Evolutionary conservation across 2,329 filamentous ascomycete genomes (phyloP), one percentile per base, ranked within the genome.

Genomic region (Conoideocrella luteorostrata): DNA sequence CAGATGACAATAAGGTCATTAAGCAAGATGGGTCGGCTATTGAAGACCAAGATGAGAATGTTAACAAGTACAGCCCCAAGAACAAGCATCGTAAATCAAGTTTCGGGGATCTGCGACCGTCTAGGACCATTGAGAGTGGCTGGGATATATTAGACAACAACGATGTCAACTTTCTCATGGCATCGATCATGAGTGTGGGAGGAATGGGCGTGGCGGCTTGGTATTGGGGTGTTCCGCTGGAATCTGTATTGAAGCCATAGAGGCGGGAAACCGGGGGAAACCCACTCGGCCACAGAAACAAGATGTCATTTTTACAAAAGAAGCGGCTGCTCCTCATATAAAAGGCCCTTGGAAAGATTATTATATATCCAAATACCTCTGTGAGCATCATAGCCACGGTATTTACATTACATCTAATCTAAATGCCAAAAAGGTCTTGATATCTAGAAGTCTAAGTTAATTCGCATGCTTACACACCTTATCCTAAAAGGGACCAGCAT

Each of bases 81-180:
- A 67, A 72, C 52, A 74, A 71, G 60, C 65, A 74, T 45, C 68
- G 74, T 34, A 67, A 64, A 55, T 53, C 72, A 6, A 78, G 70
- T 56, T 75, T 77, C 68, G 66, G 77, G 3, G 68, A 74, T 45
- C 66, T 72, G 44, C 72, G 71, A 54, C 77, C 83, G 47, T 82
- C 81, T 41, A 70, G 84, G 15, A 68, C 80, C 5, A 65, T 83
- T 6, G 80, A 86, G 64, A 84, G 71, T 52, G 88, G 60, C 40
- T 72, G 67, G 77, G 77, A 95, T 60, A 62, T 94, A 48, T 70
- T 98, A 45, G 89, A 95, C 64, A 98, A 98, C 64, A 98, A 98
- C 63, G 86, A 87, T 43, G 89, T 98, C 55, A 98, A 98, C 63
- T 79, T 96, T 46, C 63, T 91, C 45, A 97, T 96, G 91, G 90